Base-by-base conservation (phyloP, 2,329 filamentous ascomycete species). In the Fusarium longipes region DNA sequence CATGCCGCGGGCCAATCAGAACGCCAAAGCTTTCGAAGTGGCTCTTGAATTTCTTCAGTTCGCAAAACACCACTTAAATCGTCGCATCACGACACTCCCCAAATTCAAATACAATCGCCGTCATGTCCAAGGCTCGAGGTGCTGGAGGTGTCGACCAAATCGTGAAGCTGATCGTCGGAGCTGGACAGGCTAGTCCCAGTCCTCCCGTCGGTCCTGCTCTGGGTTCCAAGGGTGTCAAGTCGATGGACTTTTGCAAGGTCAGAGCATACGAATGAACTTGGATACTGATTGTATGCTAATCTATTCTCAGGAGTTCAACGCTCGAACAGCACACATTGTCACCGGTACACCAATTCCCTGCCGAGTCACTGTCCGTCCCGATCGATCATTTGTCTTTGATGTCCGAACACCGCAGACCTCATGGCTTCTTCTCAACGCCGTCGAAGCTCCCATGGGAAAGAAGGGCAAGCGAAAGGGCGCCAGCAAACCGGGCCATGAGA, bases 181-280 rank as follows among this genome's bases (percentile, higher is more conserved):
- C 96, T 57, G 96, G 96, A 25, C 93, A 97, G 80, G 96, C 96
- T 62, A 95, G 90, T 75, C 96, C 96, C 29, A 96, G 93, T 81
- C 96, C 96, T 32, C 96, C 96, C 6, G 94, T 99, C 75, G 96
- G 96, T 84, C 96, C 96, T 59, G 96, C 96, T 53, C 87, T 99
- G 70, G 96, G 96, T 82, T 95, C 91, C 79, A 98, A 97, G 84
- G 96, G 96, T 84, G 92, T 99, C 66, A 99, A 99, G 84, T 96
- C 92, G 59, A 99, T 99, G 91, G 96, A 99, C 82, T 99, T 98
- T 79, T 98, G 96, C 89, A 98, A 98, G 87, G 95, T 97, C 63
- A 63, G 79, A 49, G 32, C 54, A 49, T 45, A n/a, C 42, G 17
- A 38, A 17, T 32, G 43, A 53, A 30, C 36, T 17, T 14, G 45